A percentile compares a stretch with the other conserved stretches of the same genome.
phyloP scores from a whole-genome alignment of 2,329 filamentous ascomycete genomes.

The Aspergillus melleus region DNA sequence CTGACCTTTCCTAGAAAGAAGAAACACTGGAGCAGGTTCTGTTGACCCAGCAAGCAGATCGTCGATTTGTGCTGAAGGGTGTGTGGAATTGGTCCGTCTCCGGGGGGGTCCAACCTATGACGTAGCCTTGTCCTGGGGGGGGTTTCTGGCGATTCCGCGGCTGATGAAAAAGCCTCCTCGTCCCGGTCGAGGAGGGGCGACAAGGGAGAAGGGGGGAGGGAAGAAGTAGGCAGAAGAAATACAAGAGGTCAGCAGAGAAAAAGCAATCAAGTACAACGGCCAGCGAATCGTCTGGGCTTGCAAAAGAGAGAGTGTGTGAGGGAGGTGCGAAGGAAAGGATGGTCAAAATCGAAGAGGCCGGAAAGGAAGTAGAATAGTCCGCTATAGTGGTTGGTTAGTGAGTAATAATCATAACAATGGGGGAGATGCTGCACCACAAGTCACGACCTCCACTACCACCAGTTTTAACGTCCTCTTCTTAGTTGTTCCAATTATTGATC shows the following conservation, averaged over 20 bases:
- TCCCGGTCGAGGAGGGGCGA: not conserved
- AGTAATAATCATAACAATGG: not conserved
- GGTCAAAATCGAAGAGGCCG: constrained; percentile 16
- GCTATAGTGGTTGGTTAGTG: constrained; percentile 5
- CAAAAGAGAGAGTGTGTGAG: constrained; percentile 7
- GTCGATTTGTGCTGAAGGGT: constrained; percentile 20
- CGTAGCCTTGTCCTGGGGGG: constrained; percentile 29
- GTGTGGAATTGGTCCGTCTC: constrained; percentile 26
- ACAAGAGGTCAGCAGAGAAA: not conserved
- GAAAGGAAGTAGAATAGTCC: constrained; percentile 28
- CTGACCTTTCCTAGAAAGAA: constrained; percentile 23
- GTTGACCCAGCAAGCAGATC: constrained; percentile 21
- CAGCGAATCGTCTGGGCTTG: not conserved
- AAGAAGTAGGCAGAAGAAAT: not conserved
- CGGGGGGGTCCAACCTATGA: constrained; percentile 31
- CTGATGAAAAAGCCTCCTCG: constrained; percentile 9
- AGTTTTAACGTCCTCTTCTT: too few relatives aligned
- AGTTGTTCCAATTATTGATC: too few relatives aligned
- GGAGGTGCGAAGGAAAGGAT: constrained; percentile 9
- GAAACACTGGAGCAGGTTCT: constrained; percentile 17
- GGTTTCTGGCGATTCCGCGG: constrained; percentile 18
- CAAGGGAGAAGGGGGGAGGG: not conserved
- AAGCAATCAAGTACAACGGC: not conserved
- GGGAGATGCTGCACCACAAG: not conserved
- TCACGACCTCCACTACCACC: too few relatives aligned